Evolutionary conservation across 768 basidiomycete species (phyloP), one percentile per base, ranked within the genome.

Genomic region (Phlebiopsis gigantea): DNA sequence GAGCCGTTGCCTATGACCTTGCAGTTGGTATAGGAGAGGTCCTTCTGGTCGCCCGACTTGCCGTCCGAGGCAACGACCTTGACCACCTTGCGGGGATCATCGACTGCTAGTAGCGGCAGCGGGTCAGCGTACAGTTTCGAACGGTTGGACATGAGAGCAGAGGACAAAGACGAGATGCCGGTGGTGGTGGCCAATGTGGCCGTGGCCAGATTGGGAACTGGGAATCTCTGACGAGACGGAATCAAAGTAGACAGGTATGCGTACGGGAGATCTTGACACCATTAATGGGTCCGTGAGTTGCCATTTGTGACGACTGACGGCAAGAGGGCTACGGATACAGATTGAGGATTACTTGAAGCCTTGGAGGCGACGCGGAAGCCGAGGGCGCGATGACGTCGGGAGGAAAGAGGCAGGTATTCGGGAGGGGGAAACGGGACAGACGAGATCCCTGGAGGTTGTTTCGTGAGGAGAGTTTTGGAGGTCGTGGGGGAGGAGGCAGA

Each of bases 1-100:
- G 93, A 96, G 72, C 97, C 97, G 69, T 99, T 98, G 55, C 97
- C 97, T 68, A 95, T 90, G 69, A 99, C 92, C 76, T 97, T 98
- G 81, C 90, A 96, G 72, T 91, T 94, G 65, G 91, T 97, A 77
- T 99, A 99, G 47, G 87, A 82, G 66, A 98, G 85, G 65, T 94
- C 89, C 67, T 81, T 80, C 61, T 89, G 87, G 49, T 90, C 88
- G 66, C 91, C 93, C 5, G 87, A 77, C 83, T 95, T 98, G 75
- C 97, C 97, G 67, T 95, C 90, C 60, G 88, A 91, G 57, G 95
- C 96, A 70, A 90, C 79, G 66, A 99, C 97, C 72, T 91, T 93
- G 77, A 96, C 88, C 68, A 97, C 82, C 77, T 91, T 91, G 73
- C 88, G 83, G n/a, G 96, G 93, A 77, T 99, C 96, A 77, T 98